Evolutionary conservation across 768 basidiomycete genomes (phyloP).

Genomic region (Boletus sp.): DNA sequence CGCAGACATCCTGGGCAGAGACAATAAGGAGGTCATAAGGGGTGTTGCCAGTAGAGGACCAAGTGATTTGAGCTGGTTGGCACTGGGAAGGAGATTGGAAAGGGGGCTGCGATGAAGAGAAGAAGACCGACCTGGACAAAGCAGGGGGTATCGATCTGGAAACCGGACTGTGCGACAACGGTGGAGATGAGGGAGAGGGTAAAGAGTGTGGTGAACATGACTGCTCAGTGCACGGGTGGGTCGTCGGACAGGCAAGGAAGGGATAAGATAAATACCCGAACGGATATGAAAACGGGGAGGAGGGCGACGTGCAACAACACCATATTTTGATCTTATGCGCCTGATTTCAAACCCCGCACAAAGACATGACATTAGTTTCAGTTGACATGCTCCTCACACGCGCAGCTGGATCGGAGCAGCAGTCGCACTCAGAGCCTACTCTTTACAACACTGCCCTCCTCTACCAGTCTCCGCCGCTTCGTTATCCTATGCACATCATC

Average conservation of each 20-base stretch:
- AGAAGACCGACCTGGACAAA: conserved; percentile 48
- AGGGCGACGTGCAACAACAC: neutral
- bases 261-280: conserved; percentile 8
- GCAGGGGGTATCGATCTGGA: conserved; percentile 49
- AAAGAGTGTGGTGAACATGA: conserved; percentile 82
- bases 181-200: conserved; percentile 54
- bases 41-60: conserved; percentile 38
- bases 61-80: conserved; percentile 37
- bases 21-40: conserved; percentile 65
- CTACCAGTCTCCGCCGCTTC: conserved; percentile 31
- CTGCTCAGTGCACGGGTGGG: conserved; percentile 13
- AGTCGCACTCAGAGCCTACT: conserved; percentile 23
- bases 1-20: conserved; percentile 51
- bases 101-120: neutral
- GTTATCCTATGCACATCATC: conserved; percentile 23
- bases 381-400: neutral
- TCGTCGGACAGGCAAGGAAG: neutral
- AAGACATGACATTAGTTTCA: conserved; percentile 2
- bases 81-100: conserved; percentile 43
- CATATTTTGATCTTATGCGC: conserved; percentile 4
- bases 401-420: neutral
- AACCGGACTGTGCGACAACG: conserved; percentile 45
- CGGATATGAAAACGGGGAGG: conserved; percentile 16
- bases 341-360: conserved; percentile 23
- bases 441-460: conserved; percentile 21